A percentile compares a stretch with the other conserved stretches of the same genome.
phyloP scores from a whole-genome alignment of 2,329 filamentous ascomycete genomes.

The Aureobasidium sp. region DNA sequence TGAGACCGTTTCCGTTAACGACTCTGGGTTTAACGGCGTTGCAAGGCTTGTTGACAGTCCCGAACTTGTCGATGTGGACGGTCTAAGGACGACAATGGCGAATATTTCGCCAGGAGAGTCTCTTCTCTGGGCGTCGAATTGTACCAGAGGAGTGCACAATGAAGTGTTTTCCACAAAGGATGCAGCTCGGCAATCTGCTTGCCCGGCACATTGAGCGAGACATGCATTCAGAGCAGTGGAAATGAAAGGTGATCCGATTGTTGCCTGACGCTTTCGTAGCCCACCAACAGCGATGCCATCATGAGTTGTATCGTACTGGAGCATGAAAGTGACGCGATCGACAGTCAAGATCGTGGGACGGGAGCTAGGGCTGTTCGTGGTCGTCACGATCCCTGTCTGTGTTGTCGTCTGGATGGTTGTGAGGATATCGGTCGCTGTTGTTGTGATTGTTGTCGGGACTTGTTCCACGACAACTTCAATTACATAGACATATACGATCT shows the following conservation, averaged over 20 bases:
- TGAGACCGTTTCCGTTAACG: background rate
- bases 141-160: background rate
- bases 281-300: background rate
- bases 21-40: background rate
- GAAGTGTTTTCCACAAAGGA: background rate
- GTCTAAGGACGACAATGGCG: background rate
- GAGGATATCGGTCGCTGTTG: background rate
- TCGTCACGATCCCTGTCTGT: background rate
- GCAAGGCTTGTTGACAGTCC: background rate
- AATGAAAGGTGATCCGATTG: no score
- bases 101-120: background rate
- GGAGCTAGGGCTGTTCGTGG: background rate
- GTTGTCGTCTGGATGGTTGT: background rate
- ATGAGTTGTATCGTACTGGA: background rate
- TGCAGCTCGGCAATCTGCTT: background rate
- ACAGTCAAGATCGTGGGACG: background rate
- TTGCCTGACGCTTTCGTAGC: background rate
- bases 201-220: background rate
- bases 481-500: background rate
- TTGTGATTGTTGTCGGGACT: background rate
- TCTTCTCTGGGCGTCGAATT: background rate
- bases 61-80: background rate
- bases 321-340: background rate
- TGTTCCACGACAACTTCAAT: background rate
- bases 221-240: background rate